These are phyloP conservation scores for Candolleomyces efflorescens DNA, from an alignment of 768 basidiomycete species.

Conservation along the genomic window DNA sequence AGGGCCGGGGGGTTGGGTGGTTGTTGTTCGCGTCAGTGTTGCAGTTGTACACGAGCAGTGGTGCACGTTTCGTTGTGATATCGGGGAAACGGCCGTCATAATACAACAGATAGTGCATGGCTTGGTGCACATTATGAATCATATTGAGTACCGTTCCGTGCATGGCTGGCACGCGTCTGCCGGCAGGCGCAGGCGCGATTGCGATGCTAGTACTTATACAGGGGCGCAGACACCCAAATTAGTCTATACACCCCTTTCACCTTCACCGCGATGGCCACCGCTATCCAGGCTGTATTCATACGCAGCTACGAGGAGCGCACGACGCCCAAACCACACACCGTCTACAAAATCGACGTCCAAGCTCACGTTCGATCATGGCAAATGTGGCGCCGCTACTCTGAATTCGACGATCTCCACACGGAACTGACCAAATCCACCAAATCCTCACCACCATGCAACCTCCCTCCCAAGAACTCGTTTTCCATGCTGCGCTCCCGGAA, in stretches of 20 bases:
- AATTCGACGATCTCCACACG: slow-evolving; percentile 84
- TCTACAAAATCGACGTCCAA: slow-evolving; percentile 80
- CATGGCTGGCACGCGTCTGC: not conserved
- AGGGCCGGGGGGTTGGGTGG: slow-evolving; percentile 38
- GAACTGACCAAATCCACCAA: slow-evolving; percentile 80
- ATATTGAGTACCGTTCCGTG: not conserved
- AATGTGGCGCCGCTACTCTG: slow-evolving; percentile 92
- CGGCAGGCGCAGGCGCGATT: not conserved
- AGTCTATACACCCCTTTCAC: slow-evolving; percentile 14
- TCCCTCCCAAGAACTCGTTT: slow-evolving; percentile 84
- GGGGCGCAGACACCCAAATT: not conserved
- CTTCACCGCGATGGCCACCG: slow-evolving; percentile 55
- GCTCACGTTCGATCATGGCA: slow-evolving; percentile 91
- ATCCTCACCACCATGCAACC: slow-evolving; percentile 68
- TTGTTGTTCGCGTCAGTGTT: slow-evolving; percentile 36
- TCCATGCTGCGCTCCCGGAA: slow-evolving; percentile 57
- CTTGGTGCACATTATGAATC: too few species aligned
- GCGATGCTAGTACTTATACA: not conserved
- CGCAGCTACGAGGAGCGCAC: slow-evolving; percentile 64
- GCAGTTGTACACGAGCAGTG: slow-evolving; percentile 29
- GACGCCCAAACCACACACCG: slow-evolving; percentile 72
- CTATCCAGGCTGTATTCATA: slow-evolving; percentile 75
- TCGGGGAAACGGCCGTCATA: slow-evolving; percentile 23
- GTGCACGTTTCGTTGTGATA: slow-evolving; percentile 49
- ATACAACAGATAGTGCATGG: too few species aligned